A percentile compares a stretch with the other conserved stretches of the same genome.
These are phyloP conservation scores for Alternaria arborescens DNA, from an alignment of 2,329 filamentous ascomycete species.

Conservation along the genomic window DNA sequence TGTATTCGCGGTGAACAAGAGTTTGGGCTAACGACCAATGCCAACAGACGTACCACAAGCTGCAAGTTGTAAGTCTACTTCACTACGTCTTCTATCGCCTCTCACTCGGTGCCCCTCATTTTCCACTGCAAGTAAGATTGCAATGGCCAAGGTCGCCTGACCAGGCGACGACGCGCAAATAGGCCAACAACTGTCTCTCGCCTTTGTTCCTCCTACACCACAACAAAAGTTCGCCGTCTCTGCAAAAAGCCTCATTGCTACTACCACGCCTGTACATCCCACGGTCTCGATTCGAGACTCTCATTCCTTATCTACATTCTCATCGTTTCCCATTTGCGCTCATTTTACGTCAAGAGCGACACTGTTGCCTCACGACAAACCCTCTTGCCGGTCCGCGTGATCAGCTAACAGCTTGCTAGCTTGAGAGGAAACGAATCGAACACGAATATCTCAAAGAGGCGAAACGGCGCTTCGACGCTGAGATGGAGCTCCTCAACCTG, in stretches of 20 bases:
- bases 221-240: constrained; percentile 12
- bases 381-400: constrained; percentile 26
- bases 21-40: constrained; percentile 37
- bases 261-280: constrained; percentile 27
- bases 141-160: constrained; percentile 18
- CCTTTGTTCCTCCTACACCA: constrained; percentile 15
- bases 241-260: constrained; percentile 21
- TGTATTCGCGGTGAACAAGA: constrained; percentile 31
- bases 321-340: constrained; percentile 26
- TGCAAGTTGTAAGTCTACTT: constrained; percentile 73
- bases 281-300: constrained; percentile 25
- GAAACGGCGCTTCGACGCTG: constrained; percentile 86
- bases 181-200: constrained; percentile 15
- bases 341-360: constrained; percentile 15
- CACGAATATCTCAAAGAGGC: constrained; percentile 92
- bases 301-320: constrained; percentile 12
- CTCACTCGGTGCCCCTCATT: constrained; percentile 16
- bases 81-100: constrained; percentile 29
- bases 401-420: constrained; percentile 61
- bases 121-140: constrained; percentile 22
- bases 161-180: constrained; percentile 8
- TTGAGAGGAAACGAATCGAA: constrained; percentile 92
- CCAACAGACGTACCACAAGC: constrained; percentile 71
- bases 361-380: constrained; percentile 24
- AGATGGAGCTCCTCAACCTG: constrained; percentile 89